Conservation (phyloP, 495 filamentous ascomycete species). For the Neurospora cerealis region DNA sequence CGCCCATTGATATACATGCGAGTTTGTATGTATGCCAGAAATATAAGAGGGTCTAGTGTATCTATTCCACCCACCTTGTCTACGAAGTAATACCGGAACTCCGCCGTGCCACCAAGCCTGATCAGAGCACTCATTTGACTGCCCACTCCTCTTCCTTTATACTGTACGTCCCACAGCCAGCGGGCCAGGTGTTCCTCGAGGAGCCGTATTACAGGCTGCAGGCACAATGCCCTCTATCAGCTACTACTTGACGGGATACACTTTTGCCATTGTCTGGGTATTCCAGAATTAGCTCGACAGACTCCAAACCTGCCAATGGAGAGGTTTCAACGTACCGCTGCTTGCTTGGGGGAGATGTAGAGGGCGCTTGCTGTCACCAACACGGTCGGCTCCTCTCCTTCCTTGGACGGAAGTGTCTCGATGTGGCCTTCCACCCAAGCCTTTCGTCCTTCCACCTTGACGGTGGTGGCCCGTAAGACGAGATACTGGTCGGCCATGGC, state of each 20-base stretch:
- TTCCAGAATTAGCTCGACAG: neutral
- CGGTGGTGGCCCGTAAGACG: slow-evolving; percentile 70
- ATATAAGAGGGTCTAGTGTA: neutral
- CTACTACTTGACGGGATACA: slow-evolving; percentile 29
- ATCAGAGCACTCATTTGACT: neutral
- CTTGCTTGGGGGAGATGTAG: slow-evolving; percentile 82
- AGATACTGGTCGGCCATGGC: slow-evolving; percentile 66
- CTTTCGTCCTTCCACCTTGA: slow-evolving; percentile 87
- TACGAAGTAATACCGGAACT: neutral
- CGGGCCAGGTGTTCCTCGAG: neutral
- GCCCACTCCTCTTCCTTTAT: neutral
- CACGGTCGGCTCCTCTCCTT: slow-evolving; percentile 26
- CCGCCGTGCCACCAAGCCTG: neutral
- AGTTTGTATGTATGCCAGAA: neutral
- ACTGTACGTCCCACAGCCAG: neutral
- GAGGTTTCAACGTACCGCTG: slow-evolving; percentile 45
- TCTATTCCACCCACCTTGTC: neutral
- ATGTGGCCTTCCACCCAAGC: slow-evolving; percentile 92
- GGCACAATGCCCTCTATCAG: neutral
- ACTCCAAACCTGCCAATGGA: neutral
- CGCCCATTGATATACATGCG: neutral
- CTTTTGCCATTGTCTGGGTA: slow-evolving; percentile 32
- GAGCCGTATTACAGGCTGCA: neutral
- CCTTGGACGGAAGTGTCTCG: slow-evolving; percentile 56
- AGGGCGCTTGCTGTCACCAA: slow-evolving; percentile 50